Conservation (phyloP, 495 filamentous ascomycete species). For the Terfezia boudieri region DNA sequence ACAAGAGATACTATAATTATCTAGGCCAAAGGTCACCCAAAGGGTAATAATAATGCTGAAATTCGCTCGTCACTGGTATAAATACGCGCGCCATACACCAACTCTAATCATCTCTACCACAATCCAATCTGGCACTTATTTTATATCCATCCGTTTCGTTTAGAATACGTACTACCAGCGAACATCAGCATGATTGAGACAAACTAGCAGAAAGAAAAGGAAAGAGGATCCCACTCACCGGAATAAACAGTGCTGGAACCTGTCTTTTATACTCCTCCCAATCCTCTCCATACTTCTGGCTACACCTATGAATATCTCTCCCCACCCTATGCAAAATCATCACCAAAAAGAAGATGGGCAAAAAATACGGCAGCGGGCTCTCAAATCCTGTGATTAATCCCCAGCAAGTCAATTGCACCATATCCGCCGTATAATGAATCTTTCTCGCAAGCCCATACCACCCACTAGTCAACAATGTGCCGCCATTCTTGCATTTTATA, state of each 20-base stretch:
- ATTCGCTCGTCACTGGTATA: too few relatives aligned
- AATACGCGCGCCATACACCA: too few relatives aligned
- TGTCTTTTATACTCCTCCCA: slow-evolving; percentile 75
- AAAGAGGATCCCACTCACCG: slow-evolving; percentile 35
- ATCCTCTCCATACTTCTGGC: slow-evolving; percentile 71
- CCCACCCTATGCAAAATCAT: slow-evolving; percentile 84
- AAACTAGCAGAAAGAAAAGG: background rate
- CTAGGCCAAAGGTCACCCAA: too few relatives aligned
- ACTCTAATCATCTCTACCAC: too few relatives aligned
- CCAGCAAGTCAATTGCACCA: slow-evolving; percentile 48
- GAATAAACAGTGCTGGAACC: slow-evolving; percentile 91
- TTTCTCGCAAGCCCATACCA: slow-evolving; percentile 92
- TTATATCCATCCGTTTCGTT: background rate
- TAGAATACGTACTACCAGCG: slow-evolving; percentile 17
- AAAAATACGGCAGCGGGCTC: slow-evolving; percentile 93
- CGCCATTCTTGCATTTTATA: slow-evolving; percentile 57
- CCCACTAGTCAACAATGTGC: slow-evolving; percentile 66
- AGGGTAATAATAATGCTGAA: too few relatives aligned
- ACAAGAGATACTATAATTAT: too few relatives aligned
- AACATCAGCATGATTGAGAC: background rate
- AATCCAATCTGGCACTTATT: too few relatives aligned
- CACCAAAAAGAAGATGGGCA: slow-evolving; percentile 65
- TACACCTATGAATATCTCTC: slow-evolving; percentile 68
- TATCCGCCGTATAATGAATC: slow-evolving; percentile 84
- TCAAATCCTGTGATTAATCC: slow-evolving; percentile 37